Percentiles rank a stretch among this genome's conserved stretches.
Conservation (phyloP, 2,329 filamentous ascomycete genomes). For the Scedosporium aurantiacum region DNA sequence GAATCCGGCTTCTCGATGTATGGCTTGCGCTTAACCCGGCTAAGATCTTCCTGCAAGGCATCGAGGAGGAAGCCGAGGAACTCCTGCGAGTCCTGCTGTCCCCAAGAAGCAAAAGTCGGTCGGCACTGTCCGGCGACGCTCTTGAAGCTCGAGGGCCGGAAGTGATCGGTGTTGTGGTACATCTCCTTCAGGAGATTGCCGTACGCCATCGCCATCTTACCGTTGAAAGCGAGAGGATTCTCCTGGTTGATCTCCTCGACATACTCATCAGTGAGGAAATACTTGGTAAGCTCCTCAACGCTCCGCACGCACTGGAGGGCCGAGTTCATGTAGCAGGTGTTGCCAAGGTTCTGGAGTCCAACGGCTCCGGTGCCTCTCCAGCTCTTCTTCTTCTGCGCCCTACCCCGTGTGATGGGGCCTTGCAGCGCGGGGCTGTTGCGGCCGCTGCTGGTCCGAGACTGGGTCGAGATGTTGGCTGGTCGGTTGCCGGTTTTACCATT, state of each 20-base stretch:
- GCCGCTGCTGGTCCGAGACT: constrained; percentile 35
- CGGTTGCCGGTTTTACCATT: constrained; percentile 28
- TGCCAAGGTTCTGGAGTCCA: constrained; percentile 81
- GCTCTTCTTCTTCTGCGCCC: constrained; percentile 56
- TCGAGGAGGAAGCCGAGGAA: constrained; percentile 93
- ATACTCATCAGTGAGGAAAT: constrained; percentile 69
- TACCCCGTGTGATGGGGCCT: constrained; percentile 57
- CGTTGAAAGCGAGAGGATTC: constrained; percentile 78
- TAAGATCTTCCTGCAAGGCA: constrained; percentile 88
- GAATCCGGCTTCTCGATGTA: constrained; percentile 97
- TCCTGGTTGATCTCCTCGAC: constrained; percentile 70
- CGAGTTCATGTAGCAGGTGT: constrained; percentile 99
- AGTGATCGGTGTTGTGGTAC: constrained; percentile 58
- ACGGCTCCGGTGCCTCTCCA: constrained; percentile 65
- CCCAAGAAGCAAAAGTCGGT: constrained; percentile 82
- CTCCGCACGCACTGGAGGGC: constrained; percentile 89
- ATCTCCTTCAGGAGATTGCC: constrained; percentile 65
- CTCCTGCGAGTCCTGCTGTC: constrained; percentile 95
- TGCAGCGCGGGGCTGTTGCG: constrained; percentile 52
- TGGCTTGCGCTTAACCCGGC: constrained; percentile 86
- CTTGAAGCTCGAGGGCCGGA: constrained; percentile 56
- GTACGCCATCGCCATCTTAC: constrained; percentile 79
- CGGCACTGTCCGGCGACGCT: constrained; percentile 52
- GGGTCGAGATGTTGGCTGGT: background rate
- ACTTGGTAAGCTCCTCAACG: constrained; percentile 85